These are phyloP conservation scores for Talaromyces marneffei DNA, from an alignment of 2,329 filamentous ascomycete species.

Conservation along the genomic window DNA sequence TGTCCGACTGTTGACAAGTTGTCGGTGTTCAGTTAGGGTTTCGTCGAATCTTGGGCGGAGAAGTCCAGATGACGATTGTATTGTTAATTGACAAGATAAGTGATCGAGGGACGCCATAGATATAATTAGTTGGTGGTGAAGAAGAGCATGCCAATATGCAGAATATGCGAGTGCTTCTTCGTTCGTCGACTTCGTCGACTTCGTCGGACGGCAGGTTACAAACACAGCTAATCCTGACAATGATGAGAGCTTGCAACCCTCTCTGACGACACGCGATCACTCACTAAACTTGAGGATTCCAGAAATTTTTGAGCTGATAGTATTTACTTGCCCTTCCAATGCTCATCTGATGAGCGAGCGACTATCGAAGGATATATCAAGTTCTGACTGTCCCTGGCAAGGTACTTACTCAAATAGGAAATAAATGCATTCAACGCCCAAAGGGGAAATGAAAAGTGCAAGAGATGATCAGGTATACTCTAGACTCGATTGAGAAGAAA, in stretches of 20 bases:
- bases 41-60: neutral
- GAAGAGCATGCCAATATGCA: neutral
- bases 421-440: neutral
- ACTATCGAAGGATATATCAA: neutral
- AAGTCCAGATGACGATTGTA: neutral
- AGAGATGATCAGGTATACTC: neutral
- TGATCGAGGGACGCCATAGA: no score
- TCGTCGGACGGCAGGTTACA: neutral
- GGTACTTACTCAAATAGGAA: conserved; percentile 3
- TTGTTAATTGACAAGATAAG: neutral
- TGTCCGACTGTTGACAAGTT: neutral
- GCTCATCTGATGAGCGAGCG: neutral
- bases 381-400: neutral
- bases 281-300: neutral
- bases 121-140: neutral
- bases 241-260: neutral
- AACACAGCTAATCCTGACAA: neutral
- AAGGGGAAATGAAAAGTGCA: neutral
- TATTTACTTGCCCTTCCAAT: neutral
- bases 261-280: neutral
- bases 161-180: neutral
- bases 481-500: neutral
- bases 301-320: neutral
- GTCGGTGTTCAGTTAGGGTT: neutral
- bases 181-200: neutral